Base-by-base conservation (phyloP, 2,329 filamentous ascomycete species). In the Ophiognomonia clavigignenti-juglandacearum region DNA sequence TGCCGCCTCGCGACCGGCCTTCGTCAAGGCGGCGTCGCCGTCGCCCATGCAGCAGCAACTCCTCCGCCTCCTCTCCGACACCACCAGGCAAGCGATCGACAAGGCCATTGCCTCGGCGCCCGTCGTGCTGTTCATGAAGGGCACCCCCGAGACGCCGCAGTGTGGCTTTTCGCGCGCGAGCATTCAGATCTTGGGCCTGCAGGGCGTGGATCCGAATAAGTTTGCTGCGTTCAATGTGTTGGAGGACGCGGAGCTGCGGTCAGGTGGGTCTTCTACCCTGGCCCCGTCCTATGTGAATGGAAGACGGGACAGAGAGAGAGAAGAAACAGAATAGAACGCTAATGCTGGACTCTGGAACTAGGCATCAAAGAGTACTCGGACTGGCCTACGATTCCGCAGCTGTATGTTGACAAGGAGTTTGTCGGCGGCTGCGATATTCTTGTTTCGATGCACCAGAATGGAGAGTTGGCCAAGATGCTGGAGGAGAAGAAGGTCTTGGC, bases 351-450 rank as follows among this genome's bases (percentile, higher is more conserved):
- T 34, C 14, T 3, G 16, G 13, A 11, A 24, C 37, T 36, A 91
- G 92, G 93, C 43, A 96, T 98, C 73, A 98, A 98, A 72, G 92
- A 98, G 70, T 98, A 93, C 75, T 96, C 91, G 2, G 93, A 97
- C 64, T 98, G 93, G 93, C 93, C 93, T 13, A 98, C 93, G 18
- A 97, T 98, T 64, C 93, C 93, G 6, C 93, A 98, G 68, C 77
- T 98, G 16, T 98, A 97, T 69, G 77, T 98, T 43, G 82, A 95
- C 54, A 92, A 92, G 71, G 92, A 98, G 65, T 98, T 98, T 64
- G 76, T 98, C 39, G 93, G 93, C 46, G 93, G 93, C n/a, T 96
- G 91, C 65, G 93, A 98, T 67, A 98, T 98, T 55, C 68, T 98
- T 58, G 85, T 97, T 65, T 86, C 85, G 3, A 97, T 98, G 93